Conservation (phyloP, 208 protist genomes). For the Tritrichomonas musculus region DNA sequence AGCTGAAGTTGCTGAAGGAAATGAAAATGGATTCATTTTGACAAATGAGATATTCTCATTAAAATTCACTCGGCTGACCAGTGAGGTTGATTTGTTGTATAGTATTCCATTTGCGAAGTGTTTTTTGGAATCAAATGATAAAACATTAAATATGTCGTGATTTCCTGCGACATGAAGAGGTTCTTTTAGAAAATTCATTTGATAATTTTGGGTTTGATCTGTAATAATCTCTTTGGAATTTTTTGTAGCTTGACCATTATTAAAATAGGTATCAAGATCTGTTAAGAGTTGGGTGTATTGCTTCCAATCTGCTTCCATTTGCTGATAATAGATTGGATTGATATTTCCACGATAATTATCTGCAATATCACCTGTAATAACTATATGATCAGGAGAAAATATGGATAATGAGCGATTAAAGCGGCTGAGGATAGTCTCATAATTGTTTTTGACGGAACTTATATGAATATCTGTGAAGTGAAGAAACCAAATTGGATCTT, state of each 20-base stretch:
- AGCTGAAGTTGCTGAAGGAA: background rate
- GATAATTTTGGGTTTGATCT: too few relatives aligned
- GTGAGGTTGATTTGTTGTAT: background rate
- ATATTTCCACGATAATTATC: background rate
- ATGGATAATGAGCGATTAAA: background rate
- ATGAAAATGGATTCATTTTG: background rate
- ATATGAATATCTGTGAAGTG: background rate
- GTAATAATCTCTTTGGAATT: too few relatives aligned
- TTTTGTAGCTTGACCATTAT: too few relatives aligned
- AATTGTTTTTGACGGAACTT: background rate
- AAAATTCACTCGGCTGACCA: background rate
- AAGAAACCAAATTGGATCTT: background rate
- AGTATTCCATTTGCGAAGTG: background rate
- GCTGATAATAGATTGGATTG: background rate
- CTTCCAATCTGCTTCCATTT: background rate
- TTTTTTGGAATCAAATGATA: background rate
- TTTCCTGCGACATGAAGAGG: background rate
- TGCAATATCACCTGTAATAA: background rate
- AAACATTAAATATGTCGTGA: background rate
- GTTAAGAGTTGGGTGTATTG: background rate
- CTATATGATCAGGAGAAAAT: background rate
- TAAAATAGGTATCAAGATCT: too few relatives aligned
- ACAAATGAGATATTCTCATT: background rate
- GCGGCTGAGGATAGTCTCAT: background rate
- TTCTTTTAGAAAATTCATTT: too few relatives aligned